Evolutionary conservation across 2,329 filamentous ascomycete genomes (phyloP).

Genomic region (Graphilbum fragrans): DNA sequence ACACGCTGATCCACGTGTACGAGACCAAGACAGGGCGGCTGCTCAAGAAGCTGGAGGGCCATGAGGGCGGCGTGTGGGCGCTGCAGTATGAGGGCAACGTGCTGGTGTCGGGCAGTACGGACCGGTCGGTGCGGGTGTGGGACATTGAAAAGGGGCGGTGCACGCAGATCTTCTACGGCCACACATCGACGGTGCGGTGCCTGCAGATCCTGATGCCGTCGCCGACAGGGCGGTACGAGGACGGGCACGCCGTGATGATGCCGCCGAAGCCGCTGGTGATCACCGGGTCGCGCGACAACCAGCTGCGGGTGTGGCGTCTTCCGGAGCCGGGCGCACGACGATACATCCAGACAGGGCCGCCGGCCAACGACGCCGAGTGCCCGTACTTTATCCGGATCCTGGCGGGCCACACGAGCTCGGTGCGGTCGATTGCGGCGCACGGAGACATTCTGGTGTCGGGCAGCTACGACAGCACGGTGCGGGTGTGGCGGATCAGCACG

Average conservation of each 20-base stretch:
- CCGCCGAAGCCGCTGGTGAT: conserved; percentile 93
- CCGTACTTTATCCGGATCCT: conserved; percentile 89
- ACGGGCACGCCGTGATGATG: conserved; percentile 74
- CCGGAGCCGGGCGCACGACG: conserved; percentile 66
- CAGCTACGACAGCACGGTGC: conserved; percentile 89
- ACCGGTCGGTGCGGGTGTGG: conserved; percentile 98
- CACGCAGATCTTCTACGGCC: conserved; percentile 92
- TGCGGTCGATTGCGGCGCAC: conserved; percentile 88
- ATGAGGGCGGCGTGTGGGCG: conserved; percentile 96
- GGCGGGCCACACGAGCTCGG: conserved; percentile 80
- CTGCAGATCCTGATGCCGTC: conserved; percentile 87
- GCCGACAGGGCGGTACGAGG: conserved; percentile 56
- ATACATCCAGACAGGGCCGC: conserved; percentile 68
- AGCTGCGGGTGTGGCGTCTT: conserved; percentile 86
- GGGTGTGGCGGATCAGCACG: conserved; percentile 95
- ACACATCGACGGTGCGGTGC: conserved; percentile 94
- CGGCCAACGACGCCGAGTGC: conserved; percentile 66
- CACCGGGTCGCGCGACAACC: conserved; percentile 90
- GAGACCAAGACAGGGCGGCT: conserved; percentile 89
- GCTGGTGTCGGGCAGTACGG: conserved; percentile 89
- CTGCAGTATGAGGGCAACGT: conserved; percentile 93
- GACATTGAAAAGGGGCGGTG: conserved; percentile 89
- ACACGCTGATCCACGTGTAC: conserved; percentile 95
- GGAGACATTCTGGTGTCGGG: conserved; percentile 94
- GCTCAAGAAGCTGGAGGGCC: conserved; percentile 73